These are phyloP conservation scores for Heterobasidion annosum DNA, from an alignment of 1,284 basidiomycete species.

Conservation along the genomic window DNA sequence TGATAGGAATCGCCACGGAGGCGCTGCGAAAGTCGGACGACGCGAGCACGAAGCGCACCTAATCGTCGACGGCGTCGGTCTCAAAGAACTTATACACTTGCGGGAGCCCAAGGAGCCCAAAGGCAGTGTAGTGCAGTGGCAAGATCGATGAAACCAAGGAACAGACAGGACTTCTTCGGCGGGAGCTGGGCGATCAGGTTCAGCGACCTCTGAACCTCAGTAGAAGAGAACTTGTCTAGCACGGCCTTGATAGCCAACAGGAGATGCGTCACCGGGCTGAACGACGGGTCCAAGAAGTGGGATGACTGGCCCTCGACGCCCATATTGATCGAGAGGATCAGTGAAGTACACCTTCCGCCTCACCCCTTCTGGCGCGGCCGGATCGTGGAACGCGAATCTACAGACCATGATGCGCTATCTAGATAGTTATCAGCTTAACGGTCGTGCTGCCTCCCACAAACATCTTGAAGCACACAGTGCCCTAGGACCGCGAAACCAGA, in stretches of 20 bases:
- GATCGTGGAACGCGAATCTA: no score
- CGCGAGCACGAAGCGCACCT: slow-evolving; percentile 55
- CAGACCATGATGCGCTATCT: no score
- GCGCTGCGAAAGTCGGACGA: slow-evolving; percentile 86
- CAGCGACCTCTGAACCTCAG: slow-evolving; percentile 76
- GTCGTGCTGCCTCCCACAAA: no score
- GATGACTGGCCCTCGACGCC: slow-evolving; percentile 84
- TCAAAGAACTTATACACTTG: slow-evolving; percentile 77
- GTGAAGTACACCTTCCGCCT: slow-evolving; percentile 17
- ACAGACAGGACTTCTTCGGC: slow-evolving; percentile 70
- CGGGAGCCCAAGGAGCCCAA: slow-evolving; percentile 75
- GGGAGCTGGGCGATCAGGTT: slow-evolving; percentile 77
- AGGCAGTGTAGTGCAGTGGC: slow-evolving; percentile 91
- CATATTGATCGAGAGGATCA: slow-evolving; percentile 94
- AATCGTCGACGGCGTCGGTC: slow-evolving; percentile 59
- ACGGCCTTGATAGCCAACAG: slow-evolving; percentile 79
- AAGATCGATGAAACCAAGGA: slow-evolving; percentile 94
- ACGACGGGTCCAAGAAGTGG: slow-evolving; percentile 76
- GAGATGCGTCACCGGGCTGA: slow-evolving; percentile 89
- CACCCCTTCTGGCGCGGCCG: no score
- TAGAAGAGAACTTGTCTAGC: slow-evolving; percentile 87
- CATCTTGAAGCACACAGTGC: no score
- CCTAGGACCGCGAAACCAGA: no score
- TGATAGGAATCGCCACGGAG: slow-evolving; percentile 92
- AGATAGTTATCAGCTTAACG: no score